Conservation (phyloP, 352 stramenopile species). For the Phytophthora pinifolia region DNA sequence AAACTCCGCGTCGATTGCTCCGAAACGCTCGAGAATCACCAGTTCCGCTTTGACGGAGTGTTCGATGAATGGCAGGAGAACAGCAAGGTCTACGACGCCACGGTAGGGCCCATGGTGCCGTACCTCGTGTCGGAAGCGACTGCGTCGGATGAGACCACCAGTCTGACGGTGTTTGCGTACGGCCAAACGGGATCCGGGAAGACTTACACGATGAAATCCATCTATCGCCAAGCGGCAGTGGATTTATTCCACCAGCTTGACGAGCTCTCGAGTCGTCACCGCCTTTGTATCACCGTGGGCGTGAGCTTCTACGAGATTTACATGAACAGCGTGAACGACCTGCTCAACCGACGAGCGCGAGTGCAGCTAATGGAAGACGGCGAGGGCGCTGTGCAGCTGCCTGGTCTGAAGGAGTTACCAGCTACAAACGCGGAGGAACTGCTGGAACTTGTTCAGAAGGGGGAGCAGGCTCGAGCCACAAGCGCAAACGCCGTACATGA, state of each 20-base stretch:
- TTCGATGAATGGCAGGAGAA: conserved; percentile 94
- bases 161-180: conserved; percentile 96
- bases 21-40: conserved; percentile 67
- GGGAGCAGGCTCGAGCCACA: conserved; percentile 91
- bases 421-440: conserved; percentile 82
- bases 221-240: conserved; percentile 58
- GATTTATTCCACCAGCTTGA: conserved; percentile 62
- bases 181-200: conserved; percentile 95
- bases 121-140: conserved; percentile 33
- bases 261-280: conserved; percentile 12
- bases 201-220: conserved; percentile 93
- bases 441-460: conserved; percentile 86
- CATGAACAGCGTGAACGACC: conserved; percentile 94
- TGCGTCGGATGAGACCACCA: conserved; percentile 28
- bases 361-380: conserved; percentile 93
- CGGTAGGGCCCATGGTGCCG: conserved; percentile 58
- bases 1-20: conserved; percentile 76
- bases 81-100: conserved; percentile 87
- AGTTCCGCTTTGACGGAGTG: conserved; percentile 76
- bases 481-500: conserved; percentile 96
- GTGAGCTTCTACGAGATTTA: conserved; percentile 98
- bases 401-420: conserved; percentile 88
- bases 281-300: conserved; percentile 58
- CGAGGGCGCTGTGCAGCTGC: conserved; percentile 91
- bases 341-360: conserved; percentile 88